phyloP scores from a whole-genome alignment of 495 filamentous ascomycete species.

The Trichoderma asperelloides region DNA sequence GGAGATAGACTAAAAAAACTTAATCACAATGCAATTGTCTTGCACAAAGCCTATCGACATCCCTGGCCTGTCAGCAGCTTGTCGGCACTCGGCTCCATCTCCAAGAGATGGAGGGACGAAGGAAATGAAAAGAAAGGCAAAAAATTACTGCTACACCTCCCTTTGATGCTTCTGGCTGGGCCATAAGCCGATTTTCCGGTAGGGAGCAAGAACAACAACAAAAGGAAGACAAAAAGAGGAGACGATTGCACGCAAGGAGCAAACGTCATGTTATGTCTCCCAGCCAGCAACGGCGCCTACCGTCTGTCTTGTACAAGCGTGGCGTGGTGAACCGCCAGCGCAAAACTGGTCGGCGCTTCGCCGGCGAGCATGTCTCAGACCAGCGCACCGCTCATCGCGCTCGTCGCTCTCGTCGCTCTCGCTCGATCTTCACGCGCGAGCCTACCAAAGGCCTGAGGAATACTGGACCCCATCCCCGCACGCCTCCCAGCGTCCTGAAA shows the following conservation, averaged over 20 bases:
- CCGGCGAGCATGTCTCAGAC: constrained; percentile 4
- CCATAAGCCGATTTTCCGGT: not conserved
- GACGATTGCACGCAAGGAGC: not conserved
- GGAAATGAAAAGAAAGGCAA: not conserved
- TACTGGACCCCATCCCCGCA: not conserved
- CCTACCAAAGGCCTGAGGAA: not conserved
- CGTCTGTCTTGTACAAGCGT: not conserved
- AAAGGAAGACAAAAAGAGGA: not conserved
- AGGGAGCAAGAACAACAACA: not conserved
- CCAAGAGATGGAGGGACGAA: not conserved
- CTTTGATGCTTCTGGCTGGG: too few species aligned
- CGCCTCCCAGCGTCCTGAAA: not conserved
- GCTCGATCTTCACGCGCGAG: not conserved
- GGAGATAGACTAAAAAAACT: not conserved
- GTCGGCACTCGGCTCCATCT: not conserved
- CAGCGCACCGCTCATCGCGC: constrained; percentile 5
- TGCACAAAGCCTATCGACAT: not conserved
- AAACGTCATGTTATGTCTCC: not conserved
- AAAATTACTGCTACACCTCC: too few species aligned
- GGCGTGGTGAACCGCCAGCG: not conserved
- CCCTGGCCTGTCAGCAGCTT: not conserved
- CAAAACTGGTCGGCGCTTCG: not conserved
- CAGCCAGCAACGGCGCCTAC: not conserved
- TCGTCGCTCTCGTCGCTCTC: not conserved
- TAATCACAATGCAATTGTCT: not conserved